These are phyloP conservation scores for Zygoascus sp. DNA, from an alignment of 1,139 yeast species.

Conservation along the genomic window DNA sequence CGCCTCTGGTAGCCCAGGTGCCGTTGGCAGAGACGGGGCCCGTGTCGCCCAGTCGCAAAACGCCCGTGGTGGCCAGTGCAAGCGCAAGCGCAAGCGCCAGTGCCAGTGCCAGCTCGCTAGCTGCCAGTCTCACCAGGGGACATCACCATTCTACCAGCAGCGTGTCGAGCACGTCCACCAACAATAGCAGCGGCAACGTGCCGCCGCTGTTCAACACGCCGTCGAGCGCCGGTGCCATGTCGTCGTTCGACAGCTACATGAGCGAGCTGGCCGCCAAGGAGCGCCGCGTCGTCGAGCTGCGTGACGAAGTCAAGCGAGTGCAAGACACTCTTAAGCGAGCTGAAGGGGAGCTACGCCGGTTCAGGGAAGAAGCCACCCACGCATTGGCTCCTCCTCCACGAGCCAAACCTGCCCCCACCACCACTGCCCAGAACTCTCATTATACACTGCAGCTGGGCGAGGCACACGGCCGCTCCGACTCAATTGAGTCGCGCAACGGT, in stretches of 20 bases:
- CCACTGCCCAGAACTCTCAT: no score
- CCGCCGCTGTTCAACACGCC: neutral
- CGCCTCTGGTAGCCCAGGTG: neutral
- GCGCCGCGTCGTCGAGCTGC: constrained; percentile 35
- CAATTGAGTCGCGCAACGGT: neutral
- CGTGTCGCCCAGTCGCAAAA: neutral
- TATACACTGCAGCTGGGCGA: neutral
- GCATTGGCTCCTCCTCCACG: constrained; percentile 16
- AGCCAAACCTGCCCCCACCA: neutral
- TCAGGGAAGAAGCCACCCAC: constrained; percentile 25
- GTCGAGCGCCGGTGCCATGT: neutral
- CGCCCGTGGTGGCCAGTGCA: no score
- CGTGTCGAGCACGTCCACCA: constrained; percentile 1
- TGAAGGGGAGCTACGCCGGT: constrained; percentile 28
- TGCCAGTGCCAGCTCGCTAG: no score
- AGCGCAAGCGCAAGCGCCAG: no score
- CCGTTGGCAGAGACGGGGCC: neutral
- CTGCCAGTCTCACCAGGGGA: no score
- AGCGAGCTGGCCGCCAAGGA: constrained; percentile 37
- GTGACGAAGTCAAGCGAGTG: constrained; percentile 32
- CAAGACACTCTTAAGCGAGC: constrained; percentile 30
- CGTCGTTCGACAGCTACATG: constrained; percentile 21
- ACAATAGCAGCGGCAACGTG: neutral
- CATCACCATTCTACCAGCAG: constrained; percentile 2
- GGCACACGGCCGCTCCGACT: neutral